Evolutionary conservation across 2,329 filamentous ascomycete species (phyloP), one percentile per base, ranked within the genome.

Genomic region (Penicillium olsonii): DNA sequence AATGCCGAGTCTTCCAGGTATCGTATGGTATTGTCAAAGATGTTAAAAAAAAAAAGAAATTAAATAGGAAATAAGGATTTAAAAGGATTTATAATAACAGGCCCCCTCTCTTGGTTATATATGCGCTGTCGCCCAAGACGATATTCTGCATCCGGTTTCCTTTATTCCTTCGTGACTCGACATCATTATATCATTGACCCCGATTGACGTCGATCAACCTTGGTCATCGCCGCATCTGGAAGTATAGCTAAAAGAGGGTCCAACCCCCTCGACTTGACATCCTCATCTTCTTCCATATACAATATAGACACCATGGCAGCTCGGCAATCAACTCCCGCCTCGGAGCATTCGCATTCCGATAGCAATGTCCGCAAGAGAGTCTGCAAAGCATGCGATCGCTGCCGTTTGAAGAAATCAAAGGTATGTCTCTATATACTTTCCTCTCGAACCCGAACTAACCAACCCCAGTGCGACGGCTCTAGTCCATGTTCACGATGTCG

Each of bases 391-490:
- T 86, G 83, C 68, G 83, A 86, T 68, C 77, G 83, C 51, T 86
- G 83, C 71, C 76, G 83, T 40, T 60, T 85, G 50, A 86, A 86
- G 70, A 86, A 86, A 65, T 85, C 82, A 64, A 86, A 86, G 75
- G 80, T 81, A 71, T 52, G 68, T 59, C 51, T n/a, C n/a, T n/a
- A n/a, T n/a, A n/a, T n/a, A n/a, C n/a, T n/a, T n/a, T n/a, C n/a
- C n/a, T 48, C 45, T n/a, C n/a, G 10, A 27, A 15, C 57, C 53
- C 46, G 40, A 43, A 62, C 62, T 68, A 58, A 68, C 61, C 44
- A 35, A 42, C 40, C 37, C 48, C 53, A 68, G 79, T 86, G 83
- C 68, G 83, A 86, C 63, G 83, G 83, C 56, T 74, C 78, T 31
- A 80, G 74, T 58, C 82, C 83, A 15, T 86, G 83, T 71, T 77